Base-by-base conservation (phyloP, 106 monocot genomes). In the Triglochin maritima region DNA sequence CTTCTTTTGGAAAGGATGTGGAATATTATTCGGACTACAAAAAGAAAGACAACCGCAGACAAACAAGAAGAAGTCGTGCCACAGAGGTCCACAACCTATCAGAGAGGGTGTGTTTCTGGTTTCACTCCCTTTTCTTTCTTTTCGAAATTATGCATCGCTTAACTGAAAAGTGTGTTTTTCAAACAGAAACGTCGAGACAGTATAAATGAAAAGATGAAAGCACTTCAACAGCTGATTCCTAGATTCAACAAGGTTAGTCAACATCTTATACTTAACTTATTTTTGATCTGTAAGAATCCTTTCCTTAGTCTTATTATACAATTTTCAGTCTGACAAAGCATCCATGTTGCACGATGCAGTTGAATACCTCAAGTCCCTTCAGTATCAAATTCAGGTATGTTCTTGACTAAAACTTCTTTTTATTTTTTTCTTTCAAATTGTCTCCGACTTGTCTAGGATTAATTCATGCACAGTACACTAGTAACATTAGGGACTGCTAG, bases 321-420 rank as follows among this genome's bases (percentile, higher is more conserved):
- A 69, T 46, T 68, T 84, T 70, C 77, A 84, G 84, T 50, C 77
- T 46, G 80, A 84, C 52, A 84, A 87, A 71, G 90, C 90, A 53
- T 91, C 90, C 4, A 87, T 84, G 78, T 57, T 91, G 74, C 84
- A 91, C 60, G 90, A 91, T 66, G 90, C 90, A 50, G 78, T 87
- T 68, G 84, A 84, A 44, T 87, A 91, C 48, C 44, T 91, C 58
- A 91, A 87, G 73, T 75, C 84, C 43, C 82, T 91, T 65, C 84
- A 91, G 56, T 56, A 69, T n/a, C 84, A 84, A 68, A 64, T 81
- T 4, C 81, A 79, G 72, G 78, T 81, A 61, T 6, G 10, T 46
- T 52, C 11, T 52, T 11, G 29, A 29, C 29, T 29, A 29, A 29
- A 29, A 29, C 29, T 29, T 29, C 29, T 29, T 29, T 29, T 29